These are phyloP conservation scores for Bipolaris zeicola DNA, from an alignment of 2,329 filamentous ascomycete genomes.

Conservation along the genomic window DNA sequence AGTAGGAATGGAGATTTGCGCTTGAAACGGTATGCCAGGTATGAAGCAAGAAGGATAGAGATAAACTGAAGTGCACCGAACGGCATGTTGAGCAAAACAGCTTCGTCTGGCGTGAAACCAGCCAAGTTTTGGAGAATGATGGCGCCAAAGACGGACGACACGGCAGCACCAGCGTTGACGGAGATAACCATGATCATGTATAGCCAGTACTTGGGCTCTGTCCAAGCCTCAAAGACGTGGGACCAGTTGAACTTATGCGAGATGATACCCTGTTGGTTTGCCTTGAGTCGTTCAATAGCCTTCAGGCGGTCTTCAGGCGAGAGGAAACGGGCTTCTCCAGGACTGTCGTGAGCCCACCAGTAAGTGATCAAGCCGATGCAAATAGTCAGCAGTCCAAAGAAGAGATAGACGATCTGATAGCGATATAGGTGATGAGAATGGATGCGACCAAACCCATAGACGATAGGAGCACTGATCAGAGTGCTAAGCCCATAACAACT, in stretches of 20 bases:
- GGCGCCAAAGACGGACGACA: constrained; percentile 64
- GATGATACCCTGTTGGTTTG: constrained; percentile 76
- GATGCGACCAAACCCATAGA: constrained; percentile 64
- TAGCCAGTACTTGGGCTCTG: constrained; percentile 62
- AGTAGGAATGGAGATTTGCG: constrained; percentile 60
- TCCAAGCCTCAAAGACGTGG: constrained; percentile 64
- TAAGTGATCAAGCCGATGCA: constrained; percentile 49
- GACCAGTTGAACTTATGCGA: constrained; percentile 69
- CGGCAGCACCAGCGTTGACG: constrained; percentile 50
- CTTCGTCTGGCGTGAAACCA: constrained; percentile 65
- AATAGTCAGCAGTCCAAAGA: constrained; percentile 51
- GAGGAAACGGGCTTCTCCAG: constrained; percentile 64
- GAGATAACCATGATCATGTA: constrained; percentile 35
- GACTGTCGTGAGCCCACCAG: constrained; percentile 59
- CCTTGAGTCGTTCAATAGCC: constrained; percentile 71
- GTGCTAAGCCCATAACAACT: constrained; percentile 66
- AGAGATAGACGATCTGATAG: constrained; percentile 64
- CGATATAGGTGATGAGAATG: constrained; percentile 62
- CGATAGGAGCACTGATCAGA: constrained; percentile 64
- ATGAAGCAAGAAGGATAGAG: constrained; percentile 51
- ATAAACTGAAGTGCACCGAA: constrained; percentile 50
- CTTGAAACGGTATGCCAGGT: constrained; percentile 64
- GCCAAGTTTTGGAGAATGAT: constrained; percentile 61
- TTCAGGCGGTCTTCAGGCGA: constrained; percentile 69
- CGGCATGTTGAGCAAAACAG: constrained; percentile 62